phyloP scores from a whole-genome alignment of 75 land plant genomes.

The Cunninghamia lanceolata region DNA sequence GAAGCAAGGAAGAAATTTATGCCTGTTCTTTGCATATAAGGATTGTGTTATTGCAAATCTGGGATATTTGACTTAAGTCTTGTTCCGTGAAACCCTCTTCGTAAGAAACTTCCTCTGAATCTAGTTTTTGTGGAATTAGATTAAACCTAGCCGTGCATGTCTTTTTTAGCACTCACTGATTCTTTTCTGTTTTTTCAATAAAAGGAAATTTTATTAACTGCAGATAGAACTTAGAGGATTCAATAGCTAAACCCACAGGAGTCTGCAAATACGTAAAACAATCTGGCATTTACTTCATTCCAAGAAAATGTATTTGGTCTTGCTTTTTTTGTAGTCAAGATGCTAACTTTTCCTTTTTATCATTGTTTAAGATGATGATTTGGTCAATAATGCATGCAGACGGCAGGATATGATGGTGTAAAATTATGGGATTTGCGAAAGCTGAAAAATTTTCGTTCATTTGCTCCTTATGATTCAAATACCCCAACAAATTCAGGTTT shows the following conservation, averaged over 20 bases:
- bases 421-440: conserved; percentile 98
- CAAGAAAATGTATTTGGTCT: neutral
- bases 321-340: neutral
- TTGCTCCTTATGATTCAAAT: conserved; percentile 70
- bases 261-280: neutral
- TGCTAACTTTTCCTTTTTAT: neutral
- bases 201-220: neutral
- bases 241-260: neutral
- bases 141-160: neutral
- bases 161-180: neutral
- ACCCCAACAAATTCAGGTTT: conserved; percentile 86
- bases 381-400: conserved; percentile 44
- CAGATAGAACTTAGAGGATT: neutral
- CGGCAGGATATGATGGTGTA: conserved; percentile 96
- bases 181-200: neutral
- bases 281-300: neutral
- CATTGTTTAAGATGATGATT: neutral
- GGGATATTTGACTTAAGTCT: neutral
- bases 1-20: neutral
- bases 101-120: neutral
- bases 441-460: conserved; percentile 83
- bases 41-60: neutral
- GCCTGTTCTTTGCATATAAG: neutral
- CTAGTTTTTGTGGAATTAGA: neutral
- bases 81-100: neutral